phyloP scores from a whole-genome alignment of 2,329 filamentous ascomycete genomes.

The Colletotrichum chlorophyti region DNA sequence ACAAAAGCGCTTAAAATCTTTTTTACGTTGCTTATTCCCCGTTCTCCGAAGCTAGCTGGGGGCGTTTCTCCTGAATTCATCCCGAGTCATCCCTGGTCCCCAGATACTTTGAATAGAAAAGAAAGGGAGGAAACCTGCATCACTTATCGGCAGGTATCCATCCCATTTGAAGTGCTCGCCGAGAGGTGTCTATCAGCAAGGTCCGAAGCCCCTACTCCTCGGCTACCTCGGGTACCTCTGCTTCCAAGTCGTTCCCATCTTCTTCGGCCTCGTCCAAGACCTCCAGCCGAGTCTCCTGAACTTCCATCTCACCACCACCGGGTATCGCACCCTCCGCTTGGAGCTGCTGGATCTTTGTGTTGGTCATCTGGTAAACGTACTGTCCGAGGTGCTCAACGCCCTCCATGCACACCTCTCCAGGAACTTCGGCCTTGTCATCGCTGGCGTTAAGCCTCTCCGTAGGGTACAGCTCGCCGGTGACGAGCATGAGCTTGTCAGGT shows the following conservation, averaged over 20 bases:
- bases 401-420: constrained; percentile 77
- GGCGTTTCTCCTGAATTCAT: background rate
- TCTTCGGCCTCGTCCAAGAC: constrained; percentile 32
- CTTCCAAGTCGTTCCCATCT: constrained; percentile 31
- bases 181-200: constrained; percentile 3
- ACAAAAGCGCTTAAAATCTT: background rate
- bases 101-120: background rate
- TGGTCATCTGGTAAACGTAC: constrained; percentile 97
- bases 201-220: constrained; percentile 31
- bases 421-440: constrained; percentile 55
- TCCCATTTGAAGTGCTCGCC: background rate
- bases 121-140: background rate
- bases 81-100: background rate
- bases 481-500: constrained; percentile 81
- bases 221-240: constrained; percentile 37
- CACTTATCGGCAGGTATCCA: background rate
- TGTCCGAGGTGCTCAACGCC: constrained; percentile 92
- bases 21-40: too few relatives aligned
- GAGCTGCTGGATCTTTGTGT: constrained; percentile 61
- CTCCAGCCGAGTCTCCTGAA: constrained; percentile 34
- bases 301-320: constrained; percentile 33
- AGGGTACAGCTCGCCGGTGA: constrained; percentile 87
- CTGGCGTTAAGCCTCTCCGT: constrained; percentile 59
- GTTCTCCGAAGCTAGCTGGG: too few relatives aligned
- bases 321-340: constrained; percentile 41